phyloP scores from a whole-genome alignment of 2,329 filamentous ascomycete species.

The Scortechinia acanthostroma region DNA sequence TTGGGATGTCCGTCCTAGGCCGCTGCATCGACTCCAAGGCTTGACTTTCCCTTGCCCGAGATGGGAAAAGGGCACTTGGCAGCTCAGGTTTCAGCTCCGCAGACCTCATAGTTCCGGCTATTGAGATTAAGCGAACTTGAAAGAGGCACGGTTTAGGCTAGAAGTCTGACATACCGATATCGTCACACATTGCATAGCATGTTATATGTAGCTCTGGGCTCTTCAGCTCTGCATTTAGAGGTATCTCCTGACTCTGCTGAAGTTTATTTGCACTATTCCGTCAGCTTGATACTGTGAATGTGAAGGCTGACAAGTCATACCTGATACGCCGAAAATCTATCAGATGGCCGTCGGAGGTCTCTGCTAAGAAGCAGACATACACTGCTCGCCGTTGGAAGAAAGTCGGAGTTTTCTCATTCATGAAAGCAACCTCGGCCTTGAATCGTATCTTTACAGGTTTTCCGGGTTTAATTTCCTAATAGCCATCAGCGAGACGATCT shows the following conservation, averaged over 20 bases:
- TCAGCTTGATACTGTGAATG: background rate
- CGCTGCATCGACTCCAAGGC: too few relatives aligned
- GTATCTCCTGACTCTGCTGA: conserved; percentile 35
- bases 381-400: conserved; percentile 38
- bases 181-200: conserved; percentile 57
- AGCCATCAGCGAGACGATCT: background rate
- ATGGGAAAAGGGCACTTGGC: background rate
- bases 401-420: conserved; percentile 44
- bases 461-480: conserved; percentile 22
- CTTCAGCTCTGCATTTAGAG: conserved; percentile 35
- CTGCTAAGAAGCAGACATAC: conserved; percentile 48
- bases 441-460: conserved; percentile 39
- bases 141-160: too few relatives aligned
- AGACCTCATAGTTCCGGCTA: conserved; percentile 44
- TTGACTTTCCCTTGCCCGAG: background rate
- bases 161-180: conserved; percentile 34
- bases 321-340: conserved; percentile 51
- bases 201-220: conserved; percentile 35
- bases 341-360: conserved; percentile 48
- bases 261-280: conserved; percentile 39
- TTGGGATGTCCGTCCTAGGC: too few relatives aligned
- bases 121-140: conserved; percentile 8
- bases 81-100: background rate
- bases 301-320: conserved; percentile 18
- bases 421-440: conserved; percentile 49